Evolutionary conservation across 306 rosid species (phyloP).

Genomic region (Vigna nakashimae): DNA sequence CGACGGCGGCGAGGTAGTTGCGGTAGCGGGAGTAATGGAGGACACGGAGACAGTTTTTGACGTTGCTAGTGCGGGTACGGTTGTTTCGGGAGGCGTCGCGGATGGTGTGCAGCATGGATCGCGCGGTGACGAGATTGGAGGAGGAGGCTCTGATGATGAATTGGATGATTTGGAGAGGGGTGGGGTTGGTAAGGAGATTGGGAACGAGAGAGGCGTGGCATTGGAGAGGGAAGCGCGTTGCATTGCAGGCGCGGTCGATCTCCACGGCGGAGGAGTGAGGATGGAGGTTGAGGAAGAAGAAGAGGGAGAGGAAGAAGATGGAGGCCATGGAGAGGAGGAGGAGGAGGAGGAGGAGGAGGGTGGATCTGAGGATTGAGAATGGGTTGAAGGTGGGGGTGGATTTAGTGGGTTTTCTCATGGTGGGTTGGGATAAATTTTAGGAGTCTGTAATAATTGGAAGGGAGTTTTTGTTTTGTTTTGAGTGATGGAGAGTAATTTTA

Average conservation of each 20-base stretch:
- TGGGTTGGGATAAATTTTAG: slow-evolving; percentile 34
- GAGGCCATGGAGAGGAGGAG: slow-evolving; percentile 68
- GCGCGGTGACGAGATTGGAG: slow-evolving; percentile 55
- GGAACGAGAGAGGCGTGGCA: slow-evolving; percentile 56
- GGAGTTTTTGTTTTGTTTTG: neutral
- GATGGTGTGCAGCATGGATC: slow-evolving; percentile 56
- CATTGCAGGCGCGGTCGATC: slow-evolving; percentile 65
- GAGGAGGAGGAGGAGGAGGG: slow-evolving; percentile 44
- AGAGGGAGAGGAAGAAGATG: slow-evolving; percentile 49
- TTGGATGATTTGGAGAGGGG: slow-evolving; percentile 52
- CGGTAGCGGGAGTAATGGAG: slow-evolving; percentile 63
- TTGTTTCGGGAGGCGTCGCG: slow-evolving; percentile 44
- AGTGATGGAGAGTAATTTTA: neutral
- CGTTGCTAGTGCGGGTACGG: slow-evolving; percentile 52
- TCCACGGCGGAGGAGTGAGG: slow-evolving; percentile 4
- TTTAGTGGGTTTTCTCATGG: slow-evolving; percentile 29
- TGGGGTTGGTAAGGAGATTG: slow-evolving; percentile 40
- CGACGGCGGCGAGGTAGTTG: slow-evolving; percentile 45
- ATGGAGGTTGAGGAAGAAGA: slow-evolving; percentile 22
- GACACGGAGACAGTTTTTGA: slow-evolving; percentile 60
- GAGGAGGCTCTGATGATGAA: slow-evolving; percentile 56
- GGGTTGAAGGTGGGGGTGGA: slow-evolving; percentile 2
- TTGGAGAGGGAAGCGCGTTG: slow-evolving; percentile 76
- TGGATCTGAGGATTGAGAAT: slow-evolving; percentile 39
- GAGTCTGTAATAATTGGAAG: neutral